Evolutionary conservation across 2,329 filamentous ascomycete species (phyloP).

Genomic region (Plectosphaerella cucumerina): DNA sequence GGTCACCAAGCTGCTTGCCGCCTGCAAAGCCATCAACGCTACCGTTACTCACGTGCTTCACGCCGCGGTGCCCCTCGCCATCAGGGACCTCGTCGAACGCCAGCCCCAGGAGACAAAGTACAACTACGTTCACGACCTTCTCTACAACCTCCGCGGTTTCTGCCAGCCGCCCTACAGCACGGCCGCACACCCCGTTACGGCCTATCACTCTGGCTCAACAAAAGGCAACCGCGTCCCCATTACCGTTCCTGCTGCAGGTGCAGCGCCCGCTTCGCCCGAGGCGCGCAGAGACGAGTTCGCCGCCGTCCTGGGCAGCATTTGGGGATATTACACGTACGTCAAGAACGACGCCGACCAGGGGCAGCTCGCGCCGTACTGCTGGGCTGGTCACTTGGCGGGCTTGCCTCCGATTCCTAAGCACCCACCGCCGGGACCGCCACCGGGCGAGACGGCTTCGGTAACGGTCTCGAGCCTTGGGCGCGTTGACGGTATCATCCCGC

Average conservation of each 20-base stretch:
- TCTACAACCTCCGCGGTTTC: constrained; percentile 20
- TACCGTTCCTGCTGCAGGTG: constrained; percentile 2
- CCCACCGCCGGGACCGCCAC: constrained; percentile 14
- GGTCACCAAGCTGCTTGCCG: constrained; percentile 10
- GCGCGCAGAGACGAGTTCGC: constrained; percentile 15
- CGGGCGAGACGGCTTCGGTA: constrained; percentile 15
- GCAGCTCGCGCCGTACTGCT: constrained; percentile 17
- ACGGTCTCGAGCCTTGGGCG: constrained; percentile 25
- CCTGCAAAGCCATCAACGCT: constrained; percentile 11
- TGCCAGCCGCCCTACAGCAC: constrained; percentile 17
- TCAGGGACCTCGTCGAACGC: constrained; percentile 16
- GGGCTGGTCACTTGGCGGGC: constrained; percentile 1
- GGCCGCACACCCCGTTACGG: constrained; percentile 13
- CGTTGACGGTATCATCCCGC: constrained; percentile 25
- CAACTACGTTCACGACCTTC: constrained; percentile 20
- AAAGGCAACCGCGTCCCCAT: constrained; percentile 16
- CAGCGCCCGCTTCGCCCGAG: neutral
- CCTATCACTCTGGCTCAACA: constrained; percentile 23
- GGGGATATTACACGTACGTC: constrained; percentile 18
- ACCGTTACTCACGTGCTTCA: constrained; percentile 25
- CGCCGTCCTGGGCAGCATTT: constrained; percentile 11
- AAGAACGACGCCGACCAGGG: constrained; percentile 21
- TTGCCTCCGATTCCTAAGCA: constrained; percentile 6
- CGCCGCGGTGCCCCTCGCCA: constrained; percentile 19
- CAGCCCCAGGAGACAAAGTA: neutral